Percentiles rank a stretch among this genome's conserved stretches.
Conservation (phyloP, 768 basidiomycete species). For the Pisolithus marmoratus region DNA sequence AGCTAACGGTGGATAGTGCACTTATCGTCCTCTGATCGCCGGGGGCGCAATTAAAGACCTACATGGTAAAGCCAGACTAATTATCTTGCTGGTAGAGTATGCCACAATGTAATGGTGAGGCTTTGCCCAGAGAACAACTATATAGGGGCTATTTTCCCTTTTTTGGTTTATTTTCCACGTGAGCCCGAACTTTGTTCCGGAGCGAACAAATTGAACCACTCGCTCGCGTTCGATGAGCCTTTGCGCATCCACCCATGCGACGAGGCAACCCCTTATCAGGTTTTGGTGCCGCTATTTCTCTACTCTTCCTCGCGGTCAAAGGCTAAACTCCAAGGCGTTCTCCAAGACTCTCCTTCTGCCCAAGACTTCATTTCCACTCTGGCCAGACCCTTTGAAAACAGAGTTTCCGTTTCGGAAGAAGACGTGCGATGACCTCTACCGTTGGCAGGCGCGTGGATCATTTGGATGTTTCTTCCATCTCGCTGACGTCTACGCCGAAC, state of each 20-base stretch:
- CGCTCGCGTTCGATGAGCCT: not conserved
- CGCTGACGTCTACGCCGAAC: not conserved
- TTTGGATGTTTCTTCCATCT: not conserved
- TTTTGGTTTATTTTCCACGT: not conserved
- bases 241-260: constrained; percentile 10
- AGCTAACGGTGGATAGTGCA: too few species aligned
- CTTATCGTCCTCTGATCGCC: too few species aligned
- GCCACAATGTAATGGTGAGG: too few species aligned
- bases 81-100: too few species aligned
- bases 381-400: constrained; percentile 57
- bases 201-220: not conserved
- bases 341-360: constrained; percentile 73
- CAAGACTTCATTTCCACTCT: constrained; percentile 72
- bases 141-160: not conserved
- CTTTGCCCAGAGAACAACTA: too few species aligned
- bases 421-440: constrained; percentile 72
- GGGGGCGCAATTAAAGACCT: too few species aligned
- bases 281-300: constrained; percentile 11
- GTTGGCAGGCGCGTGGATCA: constrained; percentile 53
- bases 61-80: too few species aligned
- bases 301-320: constrained; percentile 3
- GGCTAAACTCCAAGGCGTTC: constrained; percentile 34
- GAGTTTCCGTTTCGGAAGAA: constrained; percentile 53
- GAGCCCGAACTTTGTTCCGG: not conserved
- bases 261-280: constrained; percentile 8